Percentiles rank a stretch among this genome's conserved stretches.
These are phyloP conservation scores for Lippia alba DNA, from an alignment of 305 asterid species.

Conservation along the genomic window DNA sequence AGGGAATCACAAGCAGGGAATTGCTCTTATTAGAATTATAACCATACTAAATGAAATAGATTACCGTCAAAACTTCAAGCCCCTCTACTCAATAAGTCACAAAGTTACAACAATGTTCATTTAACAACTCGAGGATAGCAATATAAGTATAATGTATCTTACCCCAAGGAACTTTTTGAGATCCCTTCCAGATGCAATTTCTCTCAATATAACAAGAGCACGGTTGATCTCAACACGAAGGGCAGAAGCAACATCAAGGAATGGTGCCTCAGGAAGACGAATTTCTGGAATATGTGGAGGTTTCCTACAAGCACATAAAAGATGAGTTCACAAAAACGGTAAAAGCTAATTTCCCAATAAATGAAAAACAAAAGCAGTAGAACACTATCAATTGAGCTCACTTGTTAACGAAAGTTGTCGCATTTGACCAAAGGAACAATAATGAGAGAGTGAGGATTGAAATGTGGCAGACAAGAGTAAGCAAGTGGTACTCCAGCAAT, in stretches of 20 bases:
- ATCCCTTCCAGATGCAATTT: conserved; percentile 82
- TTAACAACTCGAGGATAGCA: not conserved
- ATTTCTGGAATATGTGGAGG: conserved; percentile 83
- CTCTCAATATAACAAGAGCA: conserved; percentile 59
- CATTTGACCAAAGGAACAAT: conserved; percentile 86
- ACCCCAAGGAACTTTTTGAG: conserved; percentile 83
- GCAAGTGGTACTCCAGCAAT: conserved; percentile 78
- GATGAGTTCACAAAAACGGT: conserved; percentile 12
- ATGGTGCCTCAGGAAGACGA: conserved; percentile 66
- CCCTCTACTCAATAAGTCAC: not conserved
- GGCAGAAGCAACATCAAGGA: conserved; percentile 65
- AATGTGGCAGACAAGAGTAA: conserved; percentile 75
- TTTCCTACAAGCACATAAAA: conserved; percentile 49
- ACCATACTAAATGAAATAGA: not conserved
- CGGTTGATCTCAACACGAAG: conserved; percentile 65
- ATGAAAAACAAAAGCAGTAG: not conserved
- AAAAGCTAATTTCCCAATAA: not conserved
- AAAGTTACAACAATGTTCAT: not conserved
- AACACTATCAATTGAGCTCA: conserved; percentile 40
- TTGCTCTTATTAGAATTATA: not conserved
- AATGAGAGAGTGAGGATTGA: conserved; percentile 59
- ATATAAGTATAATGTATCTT: conserved; percentile 40
- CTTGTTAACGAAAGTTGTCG: conserved; percentile 72
- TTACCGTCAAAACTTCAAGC: not conserved
- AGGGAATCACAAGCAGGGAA: conserved; percentile 1